Evolutionary conservation across 2,329 filamentous ascomycete species (phyloP), one percentile per base, ranked within the genome.

Genomic region (Talaromyces sp.): DNA sequence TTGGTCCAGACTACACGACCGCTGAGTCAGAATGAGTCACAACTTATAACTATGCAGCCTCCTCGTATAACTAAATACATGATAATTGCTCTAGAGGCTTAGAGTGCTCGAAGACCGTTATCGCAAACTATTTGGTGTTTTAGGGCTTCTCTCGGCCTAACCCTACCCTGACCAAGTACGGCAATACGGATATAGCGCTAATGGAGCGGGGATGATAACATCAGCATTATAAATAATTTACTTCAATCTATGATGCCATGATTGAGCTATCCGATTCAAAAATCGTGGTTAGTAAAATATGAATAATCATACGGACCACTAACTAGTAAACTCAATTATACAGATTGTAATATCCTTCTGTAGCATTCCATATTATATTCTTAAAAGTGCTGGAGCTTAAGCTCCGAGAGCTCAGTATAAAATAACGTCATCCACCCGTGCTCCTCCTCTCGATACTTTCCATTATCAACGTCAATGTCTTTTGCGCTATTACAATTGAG

Each of bases 401-500:
- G 49, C 43, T 50, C 11, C 3, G 24, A 50, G 47, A 50, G 47
- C 52, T 56, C 10, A 5, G 33, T 39, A 56, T 56, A 56, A 56
- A 56, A 37, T 56, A 56, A 37, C 52, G 11, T 37, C 52, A 37
- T 56, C 19, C 39, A 22, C 52, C 52, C 52, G 33, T 37, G 39
- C 43, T 39, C 16, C 41, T n/a, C 35, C 11, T 45, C 16, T 39
- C 47, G 41, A 47, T 27, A 45, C 52, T 14, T 35, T 35, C 14
- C 3, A 33, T 14, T 14, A 37, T 60, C 58, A 22, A 59, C 33
- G 14, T 56, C 8, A 9, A 65, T 60, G 57, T 47, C 63, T 61
- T 49, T 56, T 37, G 22, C 63, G 27, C 33, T 57, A 24, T 27
- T 60, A n/a, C 56, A 13, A 35, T 45, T 63, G 60, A 49, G 31